Percentiles rank a stretch among this genome's conserved stretches.
Conservation (phyloP, 441 rosid genomes). For the Erysimum cheiri region DNA sequence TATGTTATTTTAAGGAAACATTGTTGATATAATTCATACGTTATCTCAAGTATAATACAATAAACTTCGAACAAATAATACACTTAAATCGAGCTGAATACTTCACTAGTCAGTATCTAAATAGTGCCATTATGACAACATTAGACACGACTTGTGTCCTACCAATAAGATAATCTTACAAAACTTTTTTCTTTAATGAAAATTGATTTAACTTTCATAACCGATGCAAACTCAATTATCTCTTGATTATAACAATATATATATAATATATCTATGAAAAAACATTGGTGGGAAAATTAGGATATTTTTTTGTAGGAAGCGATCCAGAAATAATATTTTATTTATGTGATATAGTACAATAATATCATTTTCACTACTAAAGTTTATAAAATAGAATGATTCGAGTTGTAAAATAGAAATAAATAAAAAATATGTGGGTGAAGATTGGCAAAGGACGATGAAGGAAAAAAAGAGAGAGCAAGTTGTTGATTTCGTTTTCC, state of each 20-base stretch:
- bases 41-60: background rate
- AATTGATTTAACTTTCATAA: constrained; percentile 1
- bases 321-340: background rate
- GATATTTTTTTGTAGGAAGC: constrained; percentile 3
- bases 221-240: constrained; percentile 12
- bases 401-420: constrained; percentile 27
- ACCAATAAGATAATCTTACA: constrained; percentile 10
- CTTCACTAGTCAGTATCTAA: constrained; percentile 19
- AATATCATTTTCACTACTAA: constrained; percentile 35
- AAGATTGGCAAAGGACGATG: constrained; percentile 33
- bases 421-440: constrained; percentile 36
- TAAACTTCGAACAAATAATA: constrained; percentile 1
- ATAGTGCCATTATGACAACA: constrained; percentile 17
- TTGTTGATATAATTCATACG: background rate
- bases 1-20: background rate
- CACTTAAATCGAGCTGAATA: constrained; percentile 16
- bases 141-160: constrained; percentile 26
- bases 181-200: background rate
- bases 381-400: constrained; percentile 37
- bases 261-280: constrained; percentile 7
- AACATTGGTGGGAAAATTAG: constrained; percentile 3
- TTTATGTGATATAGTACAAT: constrained; percentile 1
- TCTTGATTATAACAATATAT: background rate
- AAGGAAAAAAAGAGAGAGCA: constrained; percentile 12
- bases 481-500: constrained; percentile 30